Base-by-base conservation (phyloP, 1,284 basidiomycete genomes). In the Anthracocystis walkeri region DNA sequence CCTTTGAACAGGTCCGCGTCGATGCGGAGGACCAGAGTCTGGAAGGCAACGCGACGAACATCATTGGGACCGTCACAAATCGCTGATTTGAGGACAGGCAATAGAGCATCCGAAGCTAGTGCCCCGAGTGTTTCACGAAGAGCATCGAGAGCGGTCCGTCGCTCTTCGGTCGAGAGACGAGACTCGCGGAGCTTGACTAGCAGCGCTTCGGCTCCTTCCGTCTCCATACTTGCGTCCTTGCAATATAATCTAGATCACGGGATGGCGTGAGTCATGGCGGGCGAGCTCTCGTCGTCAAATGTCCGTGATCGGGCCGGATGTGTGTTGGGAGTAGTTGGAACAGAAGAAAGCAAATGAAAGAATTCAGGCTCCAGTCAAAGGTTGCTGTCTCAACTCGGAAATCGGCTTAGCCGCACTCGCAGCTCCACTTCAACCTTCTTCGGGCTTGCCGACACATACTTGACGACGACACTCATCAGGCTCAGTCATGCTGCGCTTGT, bases 121-220 rank as follows among this genome's bases (percentile, higher is more conserved):
- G 55, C 33, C 6, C 21, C 44, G 5, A 71, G n/a, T 2, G 35
- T 20, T 11, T n/a, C 21, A 2, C 63, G 58, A 11, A 71, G 59
- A 8, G 51, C 21, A 4, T 71, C 68, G 7, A 71, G 63, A 1
- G 58, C 48, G 2, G 21, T 35, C 7, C 68, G 63, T 31, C 68
- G 62, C 23, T 65, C 33, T 7, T 71, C 68, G 33, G 63, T 21
- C 20, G 68, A 55, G 40, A 65, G 63, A 18, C 58, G 58, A n/a
- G 68, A 71, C 41, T 65, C 63, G 45, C 68, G 62, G 4, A 71
- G 59, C 52, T 45, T 58, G 6, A 41, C 12, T 18, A 65, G 50
- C 14, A 65, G 55, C 54, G 35, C 46, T 29, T 46, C 58, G 10
- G 50, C 23, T 10, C 29, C 33, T 8, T 46, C 8, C 14, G 23